A percentile compares a stretch with the other conserved stretches of the same genome.
These are phyloP conservation scores for Cerrena zonata DNA, from an alignment of 1,284 basidiomycete species.

Conservation along the genomic window DNA sequence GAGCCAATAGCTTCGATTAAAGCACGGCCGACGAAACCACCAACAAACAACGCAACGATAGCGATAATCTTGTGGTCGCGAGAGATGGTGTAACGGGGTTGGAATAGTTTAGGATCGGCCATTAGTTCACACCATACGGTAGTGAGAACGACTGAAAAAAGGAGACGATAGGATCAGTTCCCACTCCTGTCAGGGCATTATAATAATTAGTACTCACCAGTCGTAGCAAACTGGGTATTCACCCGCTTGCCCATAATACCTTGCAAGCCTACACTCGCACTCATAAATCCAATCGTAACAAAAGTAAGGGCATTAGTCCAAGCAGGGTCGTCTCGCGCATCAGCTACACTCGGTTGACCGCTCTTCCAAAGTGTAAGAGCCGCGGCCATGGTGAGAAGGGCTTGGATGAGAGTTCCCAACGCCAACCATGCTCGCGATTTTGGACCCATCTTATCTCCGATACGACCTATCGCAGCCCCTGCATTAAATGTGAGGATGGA, in stretches of 20 bases:
- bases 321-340: slow-evolving; percentile 51
- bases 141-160: slow-evolving; percentile 54
- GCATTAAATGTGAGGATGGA: slow-evolving; percentile 70
- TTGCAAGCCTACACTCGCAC: slow-evolving; percentile 72
- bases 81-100: slow-evolving; percentile 44
- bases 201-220: too few relatives aligned
- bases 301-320: slow-evolving; percentile 68
- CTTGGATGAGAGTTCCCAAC: slow-evolving; percentile 66
- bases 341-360: slow-evolving; percentile 50
- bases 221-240: slow-evolving; percentile 75
- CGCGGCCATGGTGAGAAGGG: slow-evolving; percentile 66
- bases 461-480: slow-evolving; percentile 68
- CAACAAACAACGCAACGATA: slow-evolving; percentile 65
- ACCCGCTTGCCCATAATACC: slow-evolving; percentile 81
- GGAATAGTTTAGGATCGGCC: slow-evolving; percentile 71
- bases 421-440: slow-evolving; percentile 74
- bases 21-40: slow-evolving; percentile 67
- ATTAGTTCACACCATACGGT: slow-evolving; percentile 84
- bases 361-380: slow-evolving; percentile 65
- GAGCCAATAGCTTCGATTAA: slow-evolving; percentile 59
- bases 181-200: too few relatives aligned
- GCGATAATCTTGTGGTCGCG: slow-evolving; percentile 74
- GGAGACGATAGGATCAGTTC: too few relatives aligned
- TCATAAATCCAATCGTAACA: slow-evolving; percentile 69
- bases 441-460: slow-evolving; percentile 66